Base-by-base conservation (phyloP, 495 filamentous ascomycete species). In the Penicillium nucicola region DNA sequence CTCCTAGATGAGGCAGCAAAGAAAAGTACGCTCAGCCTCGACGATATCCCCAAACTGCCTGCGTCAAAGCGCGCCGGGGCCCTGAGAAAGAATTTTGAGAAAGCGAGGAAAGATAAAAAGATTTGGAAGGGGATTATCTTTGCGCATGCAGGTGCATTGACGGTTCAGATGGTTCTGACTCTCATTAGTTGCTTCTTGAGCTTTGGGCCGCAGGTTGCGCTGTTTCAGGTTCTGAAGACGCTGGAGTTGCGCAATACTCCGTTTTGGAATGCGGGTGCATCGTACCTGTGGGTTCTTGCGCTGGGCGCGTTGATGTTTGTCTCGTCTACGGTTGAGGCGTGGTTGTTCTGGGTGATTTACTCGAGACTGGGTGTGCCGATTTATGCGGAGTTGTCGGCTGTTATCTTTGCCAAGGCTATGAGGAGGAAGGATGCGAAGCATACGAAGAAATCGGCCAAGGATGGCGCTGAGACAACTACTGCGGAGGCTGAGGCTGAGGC, bases 371-470 rank as follows among this genome's bases (percentile, higher is more conserved):
- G 76, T 17, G 73, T 89, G 15, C 86, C 85, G 2, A 72, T 92
- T 28, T 81, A 85, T 25, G 74, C 80, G 18, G 84, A 90, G 47
- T 69, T 92, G 2, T 85, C 86, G 2, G 81, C 87, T 1, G 68
- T 89, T 15, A 78, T 92, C 9, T 92, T 92, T 52, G 77, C 82
- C 34, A 93, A 95, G 63, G 77, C 87, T 0, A 85, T 89, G 82
- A 81, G 85, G 22, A 78, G 84, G 32, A 95, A 93, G 57, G 88
- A 95, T 64, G 81, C 87, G 20, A 92, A 88, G 40, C 36, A 64
- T 9, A 36, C 56, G 4, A 66, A 57, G 23, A 81, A 75, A 50
- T 56, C 66, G 7, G 75, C 76, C 50, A 45, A 32, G 1, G 50
- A 64, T 32, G 48, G 60, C 4, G 8, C 57, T 2, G 37, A 48